Evolutionary conservation across 106 monocot species (phyloP).

Genomic region (Agapanthus africanus): DNA sequence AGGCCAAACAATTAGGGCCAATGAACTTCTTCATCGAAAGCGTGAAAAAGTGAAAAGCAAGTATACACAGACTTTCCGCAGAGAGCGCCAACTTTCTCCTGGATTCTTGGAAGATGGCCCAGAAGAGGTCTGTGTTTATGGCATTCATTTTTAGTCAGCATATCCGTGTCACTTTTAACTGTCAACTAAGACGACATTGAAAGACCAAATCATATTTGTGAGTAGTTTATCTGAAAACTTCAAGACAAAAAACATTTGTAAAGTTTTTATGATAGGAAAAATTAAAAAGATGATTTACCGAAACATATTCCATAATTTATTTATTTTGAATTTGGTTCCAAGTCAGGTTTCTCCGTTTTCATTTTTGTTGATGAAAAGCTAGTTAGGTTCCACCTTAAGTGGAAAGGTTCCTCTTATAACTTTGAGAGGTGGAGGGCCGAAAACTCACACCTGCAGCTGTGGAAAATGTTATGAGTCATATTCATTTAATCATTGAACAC

Average conservation of each 20-base stretch:
- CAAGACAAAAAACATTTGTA: no score
- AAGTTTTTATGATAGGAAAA: no score
- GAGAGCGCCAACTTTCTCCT: constrained; percentile 71
- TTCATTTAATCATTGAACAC: neutral
- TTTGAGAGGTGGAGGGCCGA: neutral
- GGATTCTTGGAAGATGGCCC: constrained; percentile 84
- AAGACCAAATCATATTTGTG: neutral
- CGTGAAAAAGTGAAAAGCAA: constrained; percentile 77
- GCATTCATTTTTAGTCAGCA: neutral
- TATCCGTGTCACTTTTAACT: neutral
- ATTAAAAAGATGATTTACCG: neutral
- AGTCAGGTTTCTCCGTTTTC: neutral
- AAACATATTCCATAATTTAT: neutral
- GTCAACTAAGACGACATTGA: neutral
- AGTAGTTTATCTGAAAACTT: neutral
- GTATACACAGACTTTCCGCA: constrained; percentile 37
- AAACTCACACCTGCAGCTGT: neutral
- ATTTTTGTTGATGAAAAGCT: neutral
- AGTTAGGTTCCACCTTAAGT: neutral
- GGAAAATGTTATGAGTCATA: neutral
- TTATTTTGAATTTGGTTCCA: neutral
- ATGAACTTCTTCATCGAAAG: constrained; percentile 67
- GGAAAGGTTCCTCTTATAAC: neutral
- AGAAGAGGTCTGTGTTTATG: constrained; percentile 54
- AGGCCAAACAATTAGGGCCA: constrained; percentile 77